Evolutionary conservation across 805 yeast genomes (phyloP).

Genomic region (Pichia ethanolica): DNA sequence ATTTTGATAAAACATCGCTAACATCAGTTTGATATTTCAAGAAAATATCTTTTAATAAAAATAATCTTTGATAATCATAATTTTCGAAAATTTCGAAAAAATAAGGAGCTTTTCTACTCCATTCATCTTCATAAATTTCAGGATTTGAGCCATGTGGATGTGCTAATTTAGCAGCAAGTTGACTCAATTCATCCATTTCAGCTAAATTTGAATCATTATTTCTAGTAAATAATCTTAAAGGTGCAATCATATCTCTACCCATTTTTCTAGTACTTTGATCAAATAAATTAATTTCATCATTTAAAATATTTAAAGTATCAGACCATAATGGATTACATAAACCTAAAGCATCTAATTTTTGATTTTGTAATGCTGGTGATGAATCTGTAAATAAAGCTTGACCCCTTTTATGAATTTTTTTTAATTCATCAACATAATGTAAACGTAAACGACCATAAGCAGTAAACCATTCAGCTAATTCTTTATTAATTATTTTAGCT

Average conservation of each 20-base stretch:
- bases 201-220: slow-evolving; percentile 41
- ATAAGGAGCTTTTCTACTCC: slow-evolving; percentile 75
- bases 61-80: slow-evolving; percentile 57
- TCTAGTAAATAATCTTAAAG: slow-evolving; percentile 45
- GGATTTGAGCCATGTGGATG: slow-evolving; percentile 16
- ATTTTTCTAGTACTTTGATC: slow-evolving; percentile 45
- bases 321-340: slow-evolving; percentile 38
- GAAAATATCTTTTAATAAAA: slow-evolving; percentile 56
- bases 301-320: slow-evolving; percentile 33
- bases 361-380: slow-evolving; percentile 37
- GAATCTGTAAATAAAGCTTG: slow-evolving; percentile 29
- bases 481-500: slow-evolving; percentile 49
- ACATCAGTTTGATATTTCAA: slow-evolving; percentile 57
- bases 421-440: slow-evolving; percentile 41
- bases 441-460: slow-evolving; percentile 43
- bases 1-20: slow-evolving; percentile 42
- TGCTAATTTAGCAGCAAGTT: slow-evolving; percentile 20
- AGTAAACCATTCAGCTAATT: slow-evolving; percentile 54
- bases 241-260: slow-evolving; percentile 48
- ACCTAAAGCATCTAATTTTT: slow-evolving; percentile 42
- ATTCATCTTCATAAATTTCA: slow-evolving; percentile 44
- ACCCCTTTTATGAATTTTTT: slow-evolving; percentile 30
- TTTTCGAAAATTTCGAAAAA: slow-evolving; percentile 68
- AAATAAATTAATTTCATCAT: slow-evolving; percentile 36
- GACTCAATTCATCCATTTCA: slow-evolving; percentile 31